phyloP scores from a whole-genome alignment of 148 eudicot genomes.

The Rhododendron henanense region DNA sequence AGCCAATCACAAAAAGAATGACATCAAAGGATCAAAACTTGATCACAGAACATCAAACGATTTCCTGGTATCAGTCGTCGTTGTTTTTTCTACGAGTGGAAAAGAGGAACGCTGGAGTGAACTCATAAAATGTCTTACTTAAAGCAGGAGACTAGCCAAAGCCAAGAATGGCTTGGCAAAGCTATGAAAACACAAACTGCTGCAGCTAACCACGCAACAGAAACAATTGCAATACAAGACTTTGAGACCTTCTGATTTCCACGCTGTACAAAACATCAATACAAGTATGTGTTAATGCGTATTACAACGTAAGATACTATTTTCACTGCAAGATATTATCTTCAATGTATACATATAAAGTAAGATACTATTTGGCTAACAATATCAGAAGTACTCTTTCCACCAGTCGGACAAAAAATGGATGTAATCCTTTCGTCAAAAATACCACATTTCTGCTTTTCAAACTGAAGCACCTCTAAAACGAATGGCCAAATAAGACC shows the following conservation, averaged over 20 bases:
- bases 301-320: background rate
- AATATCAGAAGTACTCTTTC: background rate
- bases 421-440: background rate
- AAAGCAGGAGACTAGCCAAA: conserved; percentile 74
- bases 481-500: background rate
- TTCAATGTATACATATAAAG: background rate
- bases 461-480: background rate
- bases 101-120: background rate
- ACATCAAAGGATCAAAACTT: background rate
- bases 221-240: conserved; percentile 44
- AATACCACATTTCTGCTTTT: background rate
- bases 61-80: background rate
- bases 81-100: background rate
- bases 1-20: background rate
- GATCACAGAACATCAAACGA: background rate
- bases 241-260: conserved; percentile 79
- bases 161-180: conserved; percentile 62
- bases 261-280: conserved; percentile 38
- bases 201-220: conserved; percentile 57
- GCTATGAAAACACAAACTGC: conserved; percentile 61
- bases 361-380: background rate
- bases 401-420: background rate
- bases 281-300: background rate
- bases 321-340: background rate
- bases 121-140: conserved; percentile 40